Base-by-base conservation (phyloP, 495 filamentous ascomycete species). In the Thozetella sp. region DNA sequence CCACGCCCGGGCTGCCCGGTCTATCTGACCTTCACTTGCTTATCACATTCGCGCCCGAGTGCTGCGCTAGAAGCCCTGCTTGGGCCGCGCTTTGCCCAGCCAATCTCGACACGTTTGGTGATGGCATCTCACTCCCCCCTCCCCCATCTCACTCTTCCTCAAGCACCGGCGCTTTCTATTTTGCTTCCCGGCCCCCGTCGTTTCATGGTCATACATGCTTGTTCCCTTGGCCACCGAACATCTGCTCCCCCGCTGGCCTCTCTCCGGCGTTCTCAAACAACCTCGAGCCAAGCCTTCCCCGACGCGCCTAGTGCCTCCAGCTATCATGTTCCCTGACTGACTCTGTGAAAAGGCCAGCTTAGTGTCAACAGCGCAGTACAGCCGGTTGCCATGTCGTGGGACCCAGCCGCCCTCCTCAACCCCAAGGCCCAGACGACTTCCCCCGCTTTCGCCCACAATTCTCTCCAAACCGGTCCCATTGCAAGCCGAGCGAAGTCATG, bases 351-450 rank as follows among this genome's bases (percentile, higher is more conserved):
- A 48, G 43, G 43, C 43, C 43, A 48, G 43, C 43, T 48, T n/a
- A 10, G 43, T 20, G 43, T 48, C n/a, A 19, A 20, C 20, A 9
- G 20, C 20, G 20, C 56, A 43, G 25, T 45, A 23, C 51, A 63
- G 48, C n/a, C 22, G 17, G 46, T 22, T 55, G 54, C 40, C 54
- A 69, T 71, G 70, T 55, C 61, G 59, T 70, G 70, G 70, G 57
- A 59, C 51, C 59, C 66, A n/a, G 50, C 52, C 15, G 55, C 59
- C 19, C 56, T 71, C 34, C 59, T 72, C 46, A 67, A 72, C 59
- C 70, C 70, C 24, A 65, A 62, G 57, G 60, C 56, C 26, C n/a
- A 54, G 17, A 25, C 52, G 43, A 20, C 50, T n/a, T 45, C 60
- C 25, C 22, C 54, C 3, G 54, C 22, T 40, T 55, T 55, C 30